Percentiles rank a stretch among this genome's conserved stretches.
Evolutionary conservation across 306 rosid species (phyloP).

Genomic region (Trifolium repens): DNA sequence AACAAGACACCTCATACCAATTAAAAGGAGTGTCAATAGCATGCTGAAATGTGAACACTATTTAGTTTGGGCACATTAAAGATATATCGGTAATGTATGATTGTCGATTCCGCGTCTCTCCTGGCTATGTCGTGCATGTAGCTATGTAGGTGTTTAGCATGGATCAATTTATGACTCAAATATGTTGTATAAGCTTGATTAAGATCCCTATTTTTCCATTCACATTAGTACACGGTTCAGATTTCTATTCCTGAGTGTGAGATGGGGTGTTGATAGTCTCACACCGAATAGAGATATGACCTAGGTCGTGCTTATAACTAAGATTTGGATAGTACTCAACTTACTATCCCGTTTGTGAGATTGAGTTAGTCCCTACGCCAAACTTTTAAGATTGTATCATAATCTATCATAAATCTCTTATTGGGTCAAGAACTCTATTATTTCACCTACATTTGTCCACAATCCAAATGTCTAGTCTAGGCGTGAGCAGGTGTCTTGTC

Average conservation of each 20-base stretch:
- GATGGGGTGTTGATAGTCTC: neutral
- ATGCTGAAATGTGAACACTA: neutral
- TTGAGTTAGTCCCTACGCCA: neutral
- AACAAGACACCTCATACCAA: neutral
- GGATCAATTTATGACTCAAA: no score
- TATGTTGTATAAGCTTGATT: neutral
- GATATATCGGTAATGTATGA: constrained; percentile 1
- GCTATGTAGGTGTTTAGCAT: no score
- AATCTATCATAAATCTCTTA: neutral
- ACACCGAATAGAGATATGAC: neutral
- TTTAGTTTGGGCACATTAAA: no score
- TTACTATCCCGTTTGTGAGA: neutral
- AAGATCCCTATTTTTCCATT: neutral
- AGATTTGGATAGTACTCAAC: neutral
- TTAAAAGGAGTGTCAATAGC: constrained; percentile 3
- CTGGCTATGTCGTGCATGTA: no score
- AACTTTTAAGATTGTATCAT: neutral
- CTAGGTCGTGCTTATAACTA: neutral
- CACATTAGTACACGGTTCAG: neutral
- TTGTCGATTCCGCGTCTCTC: neutral
- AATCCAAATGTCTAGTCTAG: neutral
- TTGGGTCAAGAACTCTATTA: neutral
- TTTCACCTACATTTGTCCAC: neutral
- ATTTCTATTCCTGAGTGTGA: neutral
- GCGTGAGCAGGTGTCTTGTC: neutral